These are phyloP conservation scores for Phytophthora agathidicida DNA, from an alignment of 352 stramenopile species.

Conservation along the genomic window DNA sequence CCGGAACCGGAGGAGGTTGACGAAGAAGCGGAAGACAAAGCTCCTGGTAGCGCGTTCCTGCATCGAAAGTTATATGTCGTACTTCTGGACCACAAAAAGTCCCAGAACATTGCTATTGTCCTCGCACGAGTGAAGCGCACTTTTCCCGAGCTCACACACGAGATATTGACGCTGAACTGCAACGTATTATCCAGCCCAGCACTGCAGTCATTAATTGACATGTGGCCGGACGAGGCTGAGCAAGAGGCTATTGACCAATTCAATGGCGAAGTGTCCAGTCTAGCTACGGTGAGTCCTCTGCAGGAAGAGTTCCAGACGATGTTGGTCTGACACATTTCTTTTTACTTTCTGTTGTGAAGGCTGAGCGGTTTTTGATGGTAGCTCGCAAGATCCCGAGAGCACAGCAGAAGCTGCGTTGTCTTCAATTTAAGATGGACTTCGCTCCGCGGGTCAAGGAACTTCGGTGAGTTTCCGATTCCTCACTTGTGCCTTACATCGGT, in stretches of 20 bases:
- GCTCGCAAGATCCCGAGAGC: slow-evolving; percentile 65
- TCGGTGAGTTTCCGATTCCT: slow-evolving; percentile 39
- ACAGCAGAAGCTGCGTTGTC: slow-evolving; percentile 70
- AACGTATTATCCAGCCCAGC: slow-evolving; percentile 69
- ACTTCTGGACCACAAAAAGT: slow-evolving; percentile 86
- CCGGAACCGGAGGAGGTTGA: slow-evolving; percentile 24
- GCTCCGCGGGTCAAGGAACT: slow-evolving; percentile 65
- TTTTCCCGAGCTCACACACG: slow-evolving; percentile 60
- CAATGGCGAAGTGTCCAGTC: slow-evolving; percentile 46
- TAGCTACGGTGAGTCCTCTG: slow-evolving; percentile 59
- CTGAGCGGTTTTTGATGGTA: slow-evolving; percentile 79
- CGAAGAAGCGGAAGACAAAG: slow-evolving; percentile 4
- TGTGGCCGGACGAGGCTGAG: slow-evolving; percentile 81
- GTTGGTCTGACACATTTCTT: not conserved
- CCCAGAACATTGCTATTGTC: slow-evolving; percentile 84
- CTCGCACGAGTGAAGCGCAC: slow-evolving; percentile 73
- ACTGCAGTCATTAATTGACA: slow-evolving; percentile 79
- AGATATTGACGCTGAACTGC: slow-evolving; percentile 72
- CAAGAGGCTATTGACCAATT: slow-evolving; percentile 75
- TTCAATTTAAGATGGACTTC: slow-evolving; percentile 87
- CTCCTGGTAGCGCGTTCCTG: slow-evolving; percentile 28
- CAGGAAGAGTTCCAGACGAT: not conserved
- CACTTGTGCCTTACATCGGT: not conserved
- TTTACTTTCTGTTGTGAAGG: slow-evolving; percentile 28
- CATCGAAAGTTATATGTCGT: slow-evolving; percentile 61